Conservation (phyloP, 768 basidiomycete genomes). For the Russula virescens region DNA sequence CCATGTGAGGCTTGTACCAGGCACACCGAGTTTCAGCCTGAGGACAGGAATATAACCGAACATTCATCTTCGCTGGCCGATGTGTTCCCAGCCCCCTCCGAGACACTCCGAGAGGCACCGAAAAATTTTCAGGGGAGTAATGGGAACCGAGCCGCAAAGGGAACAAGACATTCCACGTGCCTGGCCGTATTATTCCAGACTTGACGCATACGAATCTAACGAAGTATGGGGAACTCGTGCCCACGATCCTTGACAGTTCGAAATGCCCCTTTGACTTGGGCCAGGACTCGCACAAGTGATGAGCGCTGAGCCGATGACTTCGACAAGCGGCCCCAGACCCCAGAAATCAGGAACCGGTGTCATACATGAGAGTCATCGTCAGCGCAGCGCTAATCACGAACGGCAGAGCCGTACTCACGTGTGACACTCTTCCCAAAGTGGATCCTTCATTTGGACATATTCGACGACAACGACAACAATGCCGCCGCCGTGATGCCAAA, state of each 20-base stretch:
- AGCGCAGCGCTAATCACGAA: background rate
- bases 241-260: background rate
- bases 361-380: background rate
- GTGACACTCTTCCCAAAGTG: background rate
- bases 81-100: no score
- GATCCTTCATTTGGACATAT: background rate
- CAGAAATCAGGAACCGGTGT: background rate
- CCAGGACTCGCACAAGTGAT: no score
- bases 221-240: background rate
- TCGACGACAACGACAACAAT: background rate
- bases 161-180: background rate
- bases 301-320: no score
- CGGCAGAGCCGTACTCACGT: no score
- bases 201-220: background rate
- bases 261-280: no score
- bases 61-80: no score
- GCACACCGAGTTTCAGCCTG: no score
- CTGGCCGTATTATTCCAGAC: background rate
- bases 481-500: no score
- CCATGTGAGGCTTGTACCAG: no score
- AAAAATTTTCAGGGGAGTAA: background rate
- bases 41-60: no score
- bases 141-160: background rate
- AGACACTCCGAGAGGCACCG: no score
- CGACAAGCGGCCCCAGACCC: background rate